Base-by-base conservation (phyloP, 2,329 filamentous ascomycete species). In the Paradendryphiella salina region DNA sequence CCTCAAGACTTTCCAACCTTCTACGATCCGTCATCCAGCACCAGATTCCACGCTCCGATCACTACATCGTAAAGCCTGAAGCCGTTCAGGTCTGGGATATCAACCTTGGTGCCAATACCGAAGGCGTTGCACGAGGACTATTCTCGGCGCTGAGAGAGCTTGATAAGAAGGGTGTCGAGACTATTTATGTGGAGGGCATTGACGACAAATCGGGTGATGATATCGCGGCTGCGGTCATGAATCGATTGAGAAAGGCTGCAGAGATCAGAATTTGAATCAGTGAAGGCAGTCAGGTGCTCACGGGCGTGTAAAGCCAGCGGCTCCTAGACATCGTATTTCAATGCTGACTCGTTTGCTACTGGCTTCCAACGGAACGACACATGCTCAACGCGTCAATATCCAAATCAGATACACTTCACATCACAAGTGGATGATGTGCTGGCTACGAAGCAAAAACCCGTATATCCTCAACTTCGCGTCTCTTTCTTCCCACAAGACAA, bases 151-250 rank as follows among this genome's bases (percentile, higher is more conserved):
- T 99, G 46, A 81, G 94, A 45, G 89, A 92, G 61, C 81, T 99
- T 56, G 94, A 99, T 71, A 83, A 86, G 64, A 80, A 85, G 56
- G 83, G 85, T 23, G 90, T 90, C 3, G 86, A 94, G 67, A 80
- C 88, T 15, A 96, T 99, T 44, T 89, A 92, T 61, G 90, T 97
- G 9, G 94, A 99, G 71, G 93, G 93, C 2, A 88, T 96, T 50
- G 73, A 78, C 15, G 79, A 84, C 54, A 88, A 89, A 46, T 62
- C 69, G 52, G 84, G 87, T 52, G 85, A 88, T 26, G 89, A 94
- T 69, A 86, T 94, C 61, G 90, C 91, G 15, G 89, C 90, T 18
- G 94, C 78, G 3, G 72, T 80, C 15, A 80, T 80, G 78, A 80
- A 80, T 46, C 64, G 78, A 40, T 58, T 80, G 11, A 70, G 78